Base-by-base conservation (phyloP, 208 protist genomes). In the Leishmania tropica region DNA sequence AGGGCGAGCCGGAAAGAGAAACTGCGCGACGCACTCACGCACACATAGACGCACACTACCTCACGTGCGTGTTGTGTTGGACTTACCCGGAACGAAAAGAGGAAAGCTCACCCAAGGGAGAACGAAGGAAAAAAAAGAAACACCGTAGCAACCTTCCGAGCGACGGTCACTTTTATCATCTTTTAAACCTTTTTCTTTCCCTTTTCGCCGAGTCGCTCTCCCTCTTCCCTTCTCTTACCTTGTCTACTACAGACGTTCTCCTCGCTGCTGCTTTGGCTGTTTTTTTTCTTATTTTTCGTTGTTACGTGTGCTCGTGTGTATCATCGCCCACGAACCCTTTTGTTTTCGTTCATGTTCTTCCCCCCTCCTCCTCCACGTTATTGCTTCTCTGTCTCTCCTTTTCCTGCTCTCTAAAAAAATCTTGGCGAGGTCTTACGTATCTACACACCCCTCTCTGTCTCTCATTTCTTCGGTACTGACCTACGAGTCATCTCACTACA, bases 341-440 rank as follows among this genome's bases (percentile, higher is more conserved):
- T 21, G 15, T 53, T 31, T 53, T 21, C 15, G 35, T 8, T 48
- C 19, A 74, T 10, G 7, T 56, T 75, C 47, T 40, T 68, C 31
- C 1, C 28, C 0, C 62, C 28, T 19, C 70, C 72, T 15, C 48
- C 42, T 76, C 11, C 75, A 60, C 56, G n/a, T 31, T 35, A 60
- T 45, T 67, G 31, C 40, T 78, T 78, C 51, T 78, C 75, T 78
- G 5, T 78, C 53, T 11, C 40, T 47, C 67, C 10, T 47, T 68
- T 47, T 72, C 42, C 67, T 47, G 10, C 35, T 15, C 42, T 70
- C 35, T 24, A 37, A 37, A 13, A 24, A 15, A 37, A n/a, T 28
- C 31, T 47, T 10, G 67, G 21, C 2, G 42, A 48, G 40, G 31
- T n/a, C 42, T 17, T 72, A 11, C 40, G 31, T n/a, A n/a, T 8